A percentile compares a stretch with the other conserved stretches of the same genome.
These are phyloP conservation scores for Kwoniella shivajii DNA, from an alignment of 1,284 basidiomycete species.

Conservation along the genomic window DNA sequence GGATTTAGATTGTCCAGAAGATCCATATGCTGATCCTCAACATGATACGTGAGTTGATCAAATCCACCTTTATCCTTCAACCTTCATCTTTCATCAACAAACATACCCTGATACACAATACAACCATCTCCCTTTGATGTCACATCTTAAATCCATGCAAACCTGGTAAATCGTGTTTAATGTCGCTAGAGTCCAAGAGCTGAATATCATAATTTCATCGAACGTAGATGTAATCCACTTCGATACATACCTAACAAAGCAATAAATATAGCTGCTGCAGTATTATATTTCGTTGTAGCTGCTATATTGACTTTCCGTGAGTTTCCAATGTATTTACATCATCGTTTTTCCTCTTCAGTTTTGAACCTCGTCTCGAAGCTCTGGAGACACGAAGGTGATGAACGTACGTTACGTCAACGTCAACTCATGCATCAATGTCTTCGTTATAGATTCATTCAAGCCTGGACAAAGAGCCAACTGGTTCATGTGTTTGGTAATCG, in stretches of 20 bases:
- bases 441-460: conserved; percentile 20
- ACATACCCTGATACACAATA: not conserved
- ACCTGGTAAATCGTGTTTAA: no score
- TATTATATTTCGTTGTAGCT: conserved; percentile 59
- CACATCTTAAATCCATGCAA: not conserved
- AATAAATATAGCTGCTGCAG: conserved; percentile 61
- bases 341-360: no score
- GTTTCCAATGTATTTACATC: conserved; percentile 12
- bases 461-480: conserved; percentile 63
- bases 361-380: not conserved
- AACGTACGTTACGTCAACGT: no score
- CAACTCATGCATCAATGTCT: not conserved
- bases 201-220: no score
- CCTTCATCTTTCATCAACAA: no score
- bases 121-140: not conserved
- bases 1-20: conserved; percentile 13
- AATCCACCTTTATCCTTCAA: no score
- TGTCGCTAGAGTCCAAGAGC: no score
- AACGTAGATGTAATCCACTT: conserved; percentile 45
- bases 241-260: conserved; percentile 66
- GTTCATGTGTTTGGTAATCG: conserved; percentile 67
- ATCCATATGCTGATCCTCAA: conserved; percentile 13
- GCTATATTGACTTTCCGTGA: conserved; percentile 59
- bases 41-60: conserved; percentile 16
- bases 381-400: not conserved